Evolutionary conservation across 208 protist species (phyloP).

Genomic region (Trypanosoma grayi): DNA sequence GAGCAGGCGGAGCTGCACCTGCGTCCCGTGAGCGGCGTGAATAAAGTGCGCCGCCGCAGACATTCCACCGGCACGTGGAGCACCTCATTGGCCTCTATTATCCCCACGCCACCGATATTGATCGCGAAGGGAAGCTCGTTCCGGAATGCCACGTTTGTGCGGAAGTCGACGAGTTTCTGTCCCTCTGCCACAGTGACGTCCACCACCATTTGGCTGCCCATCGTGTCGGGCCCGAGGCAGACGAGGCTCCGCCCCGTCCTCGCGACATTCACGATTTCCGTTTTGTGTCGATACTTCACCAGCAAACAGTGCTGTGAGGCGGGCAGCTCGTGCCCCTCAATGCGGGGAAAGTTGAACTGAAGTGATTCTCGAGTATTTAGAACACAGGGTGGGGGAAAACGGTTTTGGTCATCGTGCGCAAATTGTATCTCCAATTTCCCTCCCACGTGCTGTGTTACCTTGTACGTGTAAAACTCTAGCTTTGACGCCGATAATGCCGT

Average conservation of each 20-base stretch:
- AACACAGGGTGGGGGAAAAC: constrained; percentile 7
- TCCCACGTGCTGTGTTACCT: constrained; percentile 34
- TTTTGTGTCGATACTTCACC: constrained; percentile 24
- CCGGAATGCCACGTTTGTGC: constrained; percentile 43
- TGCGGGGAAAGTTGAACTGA: constrained; percentile 63
- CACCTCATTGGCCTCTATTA: constrained; percentile 13
- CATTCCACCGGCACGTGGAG: constrained; percentile 29
- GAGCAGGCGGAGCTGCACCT: constrained; percentile 18
- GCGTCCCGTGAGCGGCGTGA: constrained; percentile 24
- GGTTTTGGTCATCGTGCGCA: constrained; percentile 17
- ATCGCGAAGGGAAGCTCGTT: constrained; percentile 47
- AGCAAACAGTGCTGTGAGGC: constrained; percentile 47
- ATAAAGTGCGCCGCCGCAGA: constrained; percentile 27
- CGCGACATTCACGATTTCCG: constrained; percentile 15
- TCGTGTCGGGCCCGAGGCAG: constrained; percentile 9
- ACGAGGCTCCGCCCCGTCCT: constrained; percentile 9
- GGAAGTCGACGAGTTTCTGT: constrained; percentile 45
- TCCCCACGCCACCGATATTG: constrained; percentile 28
- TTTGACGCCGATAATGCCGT: background rate
- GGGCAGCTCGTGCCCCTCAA: constrained; percentile 54
- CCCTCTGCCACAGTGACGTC: constrained; percentile 41
- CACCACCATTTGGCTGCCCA: constrained; percentile 40
- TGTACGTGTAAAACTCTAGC: constrained; percentile 30
- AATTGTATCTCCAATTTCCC: constrained; percentile 15
- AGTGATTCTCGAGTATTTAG: constrained; percentile 29